Evolutionary conservation across 257 asterid species (phyloP), one percentile per base, ranked within the genome.

Genomic region (Penstemon newberryi): DNA sequence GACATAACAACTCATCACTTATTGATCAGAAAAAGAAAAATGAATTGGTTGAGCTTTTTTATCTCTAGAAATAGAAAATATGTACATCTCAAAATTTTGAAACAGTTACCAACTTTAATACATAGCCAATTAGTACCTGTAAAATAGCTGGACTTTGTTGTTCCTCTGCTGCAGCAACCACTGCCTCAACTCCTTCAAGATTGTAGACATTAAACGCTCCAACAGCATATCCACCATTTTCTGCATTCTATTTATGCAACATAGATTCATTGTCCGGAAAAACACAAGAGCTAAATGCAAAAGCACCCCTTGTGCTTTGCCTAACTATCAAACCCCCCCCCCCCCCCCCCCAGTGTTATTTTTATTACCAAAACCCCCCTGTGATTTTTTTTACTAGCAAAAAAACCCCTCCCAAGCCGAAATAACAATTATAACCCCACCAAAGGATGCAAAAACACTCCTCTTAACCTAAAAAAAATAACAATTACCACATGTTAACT

Each of bases 151-250:
- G 97, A 77, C 99, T 93, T 46, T 60, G 72, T 77, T 84, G 85
- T 69, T 85, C 92, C 82, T 93, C 97, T 18, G 97, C 99, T 49
- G 97, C 97, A 79, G 97, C 79, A 75, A 93, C 89, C 77, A 93
- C 99, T 79, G 96, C 96, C 78, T 85, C 85, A 70, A 93, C 79
- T 70, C 99, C 99, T 86, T 93, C 99, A 77, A 93, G 82, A 69
- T 93, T 93, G 74, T 93, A 93, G 58, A 93, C 86, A 38, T 93
- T 93, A 75, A 93, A 93, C 66, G 99, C 95, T 68, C 96, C 99
- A 75, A 93, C 75, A 72, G 96, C 99, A 79, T 93, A 93, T 69
- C 88, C 90, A 66, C 95, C 92, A 60, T 75, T 87, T 79, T 93
- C 92, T 57, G 99, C 99, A 70, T 89, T 84, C 99, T 93, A 2